Conservation (phyloP, 1,284 basidiomycete genomes). For the Ustilago shanxiensis region DNA sequence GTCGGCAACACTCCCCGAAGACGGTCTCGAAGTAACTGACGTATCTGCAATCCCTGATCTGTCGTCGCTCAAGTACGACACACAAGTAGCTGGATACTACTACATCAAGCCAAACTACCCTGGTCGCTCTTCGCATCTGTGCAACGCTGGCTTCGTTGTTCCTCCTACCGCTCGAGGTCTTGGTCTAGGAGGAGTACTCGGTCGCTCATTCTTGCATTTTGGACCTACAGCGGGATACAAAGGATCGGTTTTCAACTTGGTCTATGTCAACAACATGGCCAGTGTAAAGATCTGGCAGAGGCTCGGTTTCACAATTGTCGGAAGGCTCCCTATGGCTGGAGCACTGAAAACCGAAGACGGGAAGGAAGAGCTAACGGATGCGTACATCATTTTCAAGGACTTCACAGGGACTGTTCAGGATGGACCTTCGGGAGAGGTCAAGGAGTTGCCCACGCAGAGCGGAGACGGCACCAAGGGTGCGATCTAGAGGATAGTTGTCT, state of each 20-base stretch:
- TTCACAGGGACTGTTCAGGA: constrained; percentile 71
- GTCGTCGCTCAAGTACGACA: constrained; percentile 15
- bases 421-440: constrained; percentile 9
- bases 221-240: constrained; percentile 78
- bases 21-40: constrained; percentile 13
- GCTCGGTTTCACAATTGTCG: constrained; percentile 84
- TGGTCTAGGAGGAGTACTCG: constrained; percentile 81
- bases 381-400: constrained; percentile 85
- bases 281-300: constrained; percentile 86
- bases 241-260: constrained; percentile 92
- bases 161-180: constrained; percentile 77
- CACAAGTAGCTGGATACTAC: constrained; percentile 79
- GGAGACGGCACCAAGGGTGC: constrained; percentile 24
- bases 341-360: constrained; percentile 74
- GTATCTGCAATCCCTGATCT: constrained; percentile 19
- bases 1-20: constrained; percentile 3
- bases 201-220: constrained; percentile 83
- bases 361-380: constrained; percentile 86
- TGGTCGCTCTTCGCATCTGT: constrained; percentile 91
- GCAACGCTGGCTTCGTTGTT: constrained; percentile 91
- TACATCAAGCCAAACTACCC: constrained; percentile 67
- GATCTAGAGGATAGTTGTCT: not conserved
- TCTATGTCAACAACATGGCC: constrained; percentile 84
- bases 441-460: constrained; percentile 10
- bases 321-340: constrained; percentile 86